Conservation (phyloP, 2,329 filamentous ascomycete species). For the Lachnellula arida region DNA sequence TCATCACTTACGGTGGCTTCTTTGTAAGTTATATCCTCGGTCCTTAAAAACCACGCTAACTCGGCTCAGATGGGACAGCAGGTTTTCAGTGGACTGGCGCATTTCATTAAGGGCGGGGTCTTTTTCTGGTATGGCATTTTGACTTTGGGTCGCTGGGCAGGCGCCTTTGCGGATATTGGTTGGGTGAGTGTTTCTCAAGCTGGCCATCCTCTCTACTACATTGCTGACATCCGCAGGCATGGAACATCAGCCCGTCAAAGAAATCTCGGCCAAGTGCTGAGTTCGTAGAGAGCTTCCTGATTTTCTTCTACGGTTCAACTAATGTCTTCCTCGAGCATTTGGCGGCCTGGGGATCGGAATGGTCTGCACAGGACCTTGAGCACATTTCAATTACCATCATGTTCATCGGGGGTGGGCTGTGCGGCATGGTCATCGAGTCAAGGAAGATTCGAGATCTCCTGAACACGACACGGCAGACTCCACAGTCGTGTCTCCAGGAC, state of each 20-base stretch:
- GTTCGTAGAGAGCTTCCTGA: slow-evolving; percentile 83
- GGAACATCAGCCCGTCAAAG: slow-evolving; percentile 72
- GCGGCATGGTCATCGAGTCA: slow-evolving; percentile 83
- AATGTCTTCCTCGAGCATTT: slow-evolving; percentile 94
- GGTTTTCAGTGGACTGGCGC: slow-evolving; percentile 78
- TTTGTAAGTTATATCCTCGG: slow-evolving; percentile 60
- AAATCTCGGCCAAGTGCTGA: slow-evolving; percentile 69
- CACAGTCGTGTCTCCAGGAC: slow-evolving; percentile 43
- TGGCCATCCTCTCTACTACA: background rate
- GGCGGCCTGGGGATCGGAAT: slow-evolving; percentile 63
- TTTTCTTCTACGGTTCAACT: slow-evolving; percentile 82
- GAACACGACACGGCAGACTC: slow-evolving; percentile 40
- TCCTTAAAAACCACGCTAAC: background rate
- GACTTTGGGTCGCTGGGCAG: slow-evolving; percentile 84
- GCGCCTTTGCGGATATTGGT: slow-evolving; percentile 82
- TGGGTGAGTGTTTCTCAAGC: slow-evolving; percentile 51
- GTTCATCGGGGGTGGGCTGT: slow-evolving; percentile 87
- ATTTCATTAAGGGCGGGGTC: slow-evolving; percentile 90
- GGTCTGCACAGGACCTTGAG: slow-evolving; percentile 78
- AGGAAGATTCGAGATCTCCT: slow-evolving; percentile 62
- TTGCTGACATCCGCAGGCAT: slow-evolving; percentile 49
- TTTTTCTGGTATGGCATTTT: slow-evolving; percentile 92
- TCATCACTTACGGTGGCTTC: slow-evolving; percentile 74
- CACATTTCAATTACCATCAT: slow-evolving; percentile 89
- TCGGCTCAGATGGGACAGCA: slow-evolving; percentile 53